Evolutionary conservation across 1,139 yeast genomes (phyloP).

Genomic region (Geotrichum siamense): DNA sequence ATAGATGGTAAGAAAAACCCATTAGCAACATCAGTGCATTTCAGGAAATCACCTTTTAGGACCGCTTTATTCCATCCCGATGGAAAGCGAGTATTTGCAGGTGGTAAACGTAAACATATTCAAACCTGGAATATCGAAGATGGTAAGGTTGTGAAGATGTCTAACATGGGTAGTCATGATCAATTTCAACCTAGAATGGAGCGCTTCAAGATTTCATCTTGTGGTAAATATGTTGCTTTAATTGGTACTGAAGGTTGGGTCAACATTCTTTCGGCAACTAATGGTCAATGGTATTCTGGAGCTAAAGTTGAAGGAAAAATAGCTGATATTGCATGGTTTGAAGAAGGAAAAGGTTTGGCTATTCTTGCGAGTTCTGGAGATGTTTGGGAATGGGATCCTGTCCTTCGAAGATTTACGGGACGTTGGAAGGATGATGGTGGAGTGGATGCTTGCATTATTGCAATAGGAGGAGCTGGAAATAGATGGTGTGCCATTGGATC

Average conservation of each 20-base stretch:
- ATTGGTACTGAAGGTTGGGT: constrained; percentile 89
- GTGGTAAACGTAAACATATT: constrained; percentile 88
- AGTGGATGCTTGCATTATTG: constrained; percentile 70
- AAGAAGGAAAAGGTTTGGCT: constrained; percentile 46
- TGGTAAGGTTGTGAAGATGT: constrained; percentile 74
- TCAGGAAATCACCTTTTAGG: constrained; percentile 73
- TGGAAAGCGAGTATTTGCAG: constrained; percentile 62
- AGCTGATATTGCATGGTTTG: constrained; percentile 65
- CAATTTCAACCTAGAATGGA: constrained; percentile 82
- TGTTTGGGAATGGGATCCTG: constrained; percentile 77
- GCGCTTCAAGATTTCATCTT: constrained; percentile 62
- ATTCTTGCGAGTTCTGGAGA: constrained; percentile 78
- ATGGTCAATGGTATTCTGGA: constrained; percentile 82
- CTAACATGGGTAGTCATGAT: constrained; percentile 89
- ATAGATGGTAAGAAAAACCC: constrained; percentile 85
- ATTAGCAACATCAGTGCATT: constrained; percentile 71
- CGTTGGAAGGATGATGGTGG: constrained; percentile 90
- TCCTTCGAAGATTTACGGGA: constrained; percentile 43
- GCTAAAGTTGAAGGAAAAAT: constrained; percentile 84
- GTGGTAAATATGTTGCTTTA: constrained; percentile 67
- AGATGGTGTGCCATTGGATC: constrained; percentile 88
- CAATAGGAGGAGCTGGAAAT: constrained; percentile 67
- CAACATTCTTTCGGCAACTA: constrained; percentile 63
- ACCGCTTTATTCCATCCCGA: constrained; percentile 58
- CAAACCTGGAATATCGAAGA: constrained; percentile 80